A percentile compares a stretch with the other conserved stretches of the same genome.
Evolutionary conservation across 345 rosid species (phyloP).

Genomic region (Fremontodendron californicum): DNA sequence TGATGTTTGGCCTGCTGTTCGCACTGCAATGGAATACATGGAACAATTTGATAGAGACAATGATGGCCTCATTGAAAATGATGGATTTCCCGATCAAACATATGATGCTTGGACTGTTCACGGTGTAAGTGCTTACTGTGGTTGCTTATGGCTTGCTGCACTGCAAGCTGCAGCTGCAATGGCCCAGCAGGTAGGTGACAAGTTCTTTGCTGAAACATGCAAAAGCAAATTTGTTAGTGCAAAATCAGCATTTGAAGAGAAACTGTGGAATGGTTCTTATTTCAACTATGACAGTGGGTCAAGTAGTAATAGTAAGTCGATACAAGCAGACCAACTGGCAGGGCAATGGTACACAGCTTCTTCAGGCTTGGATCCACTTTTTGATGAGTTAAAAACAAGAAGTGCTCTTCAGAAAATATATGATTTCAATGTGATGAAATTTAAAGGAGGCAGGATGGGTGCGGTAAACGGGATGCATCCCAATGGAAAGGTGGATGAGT

Average conservation of each 20-base stretch:
- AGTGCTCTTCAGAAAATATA: constrained; percentile 75
- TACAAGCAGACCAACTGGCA: constrained; percentile 96
- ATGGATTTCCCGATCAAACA: constrained; percentile 97
- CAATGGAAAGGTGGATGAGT: constrained; percentile 86
- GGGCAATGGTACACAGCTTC: constrained; percentile 98
- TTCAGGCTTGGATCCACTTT: constrained; percentile 78
- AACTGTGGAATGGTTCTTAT: constrained; percentile 94
- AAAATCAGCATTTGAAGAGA: constrained; percentile 64
- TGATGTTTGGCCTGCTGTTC: constrained; percentile 98
- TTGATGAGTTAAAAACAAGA: constrained; percentile 74
- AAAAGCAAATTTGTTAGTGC: constrained; percentile 72
- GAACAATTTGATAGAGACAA: constrained; percentile 91
- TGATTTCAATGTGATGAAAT: constrained; percentile 92
- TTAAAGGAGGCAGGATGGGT: constrained; percentile 85
- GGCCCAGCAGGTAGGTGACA: constrained; percentile 90
- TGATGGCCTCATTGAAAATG: constrained; percentile 89
- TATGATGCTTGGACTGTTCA: constrained; percentile 98
- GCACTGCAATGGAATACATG: constrained; percentile 98
- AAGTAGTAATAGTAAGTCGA: constrained; percentile 90
- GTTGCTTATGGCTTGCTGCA: constrained; percentile 94
- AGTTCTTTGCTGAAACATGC: constrained; percentile 81
- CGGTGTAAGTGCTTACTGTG: constrained; percentile 95
- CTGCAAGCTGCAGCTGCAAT: constrained; percentile 96
- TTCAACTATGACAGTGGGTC: constrained; percentile 90
- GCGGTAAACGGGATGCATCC: constrained; percentile 99